Percentiles rank a stretch among this genome's conserved stretches.
Conservation (phyloP, 164 flowering plant genomes). For the Echeveria elegans region DNA sequence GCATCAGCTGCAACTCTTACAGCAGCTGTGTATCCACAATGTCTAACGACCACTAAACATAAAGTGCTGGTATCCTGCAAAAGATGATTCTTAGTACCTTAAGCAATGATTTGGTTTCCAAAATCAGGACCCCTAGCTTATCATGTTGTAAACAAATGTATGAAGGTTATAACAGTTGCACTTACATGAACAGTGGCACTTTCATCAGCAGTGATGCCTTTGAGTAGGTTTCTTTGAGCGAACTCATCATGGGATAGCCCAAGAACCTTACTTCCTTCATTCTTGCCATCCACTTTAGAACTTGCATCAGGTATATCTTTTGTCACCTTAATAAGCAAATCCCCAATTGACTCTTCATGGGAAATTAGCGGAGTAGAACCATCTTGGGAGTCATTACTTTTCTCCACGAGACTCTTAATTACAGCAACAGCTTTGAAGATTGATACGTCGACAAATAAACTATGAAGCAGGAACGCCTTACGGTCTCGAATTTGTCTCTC, state of each 20-base stretch:
- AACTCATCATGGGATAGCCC: constrained; percentile 53
- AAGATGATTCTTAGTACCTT: constrained; percentile 8
- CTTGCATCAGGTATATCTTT: constrained; percentile 73
- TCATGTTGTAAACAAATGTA: background rate
- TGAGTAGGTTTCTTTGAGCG: constrained; percentile 69
- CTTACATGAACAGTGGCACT: constrained; percentile 89
- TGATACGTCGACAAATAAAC: constrained; percentile 85
- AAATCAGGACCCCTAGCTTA: background rate
- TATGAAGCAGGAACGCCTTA: constrained; percentile 83
- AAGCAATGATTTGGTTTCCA: background rate
- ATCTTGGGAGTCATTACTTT: constrained; percentile 18
- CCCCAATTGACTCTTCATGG: constrained; percentile 63
- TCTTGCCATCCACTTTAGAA: constrained; percentile 56
- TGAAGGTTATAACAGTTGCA: background rate
- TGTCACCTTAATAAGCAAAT: constrained; percentile 50
- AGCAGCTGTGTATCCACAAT: constrained; percentile 74
- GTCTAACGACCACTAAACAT: constrained; percentile 77
- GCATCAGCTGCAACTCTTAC: constrained; percentile 59
- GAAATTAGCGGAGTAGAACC: constrained; percentile 18
- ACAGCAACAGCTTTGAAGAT: constrained; percentile 67
- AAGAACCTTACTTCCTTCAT: constrained; percentile 62
- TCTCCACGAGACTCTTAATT: constrained; percentile 37
- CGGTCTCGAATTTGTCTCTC: constrained; percentile 87
- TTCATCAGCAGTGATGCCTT: constrained; percentile 96
- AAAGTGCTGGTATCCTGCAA: constrained; percentile 84